Percentiles rank a stretch among this genome's conserved stretches.
Conservation (phyloP, 2,329 filamentous ascomycete genomes). For the Colletotrichum somersetense region DNA sequence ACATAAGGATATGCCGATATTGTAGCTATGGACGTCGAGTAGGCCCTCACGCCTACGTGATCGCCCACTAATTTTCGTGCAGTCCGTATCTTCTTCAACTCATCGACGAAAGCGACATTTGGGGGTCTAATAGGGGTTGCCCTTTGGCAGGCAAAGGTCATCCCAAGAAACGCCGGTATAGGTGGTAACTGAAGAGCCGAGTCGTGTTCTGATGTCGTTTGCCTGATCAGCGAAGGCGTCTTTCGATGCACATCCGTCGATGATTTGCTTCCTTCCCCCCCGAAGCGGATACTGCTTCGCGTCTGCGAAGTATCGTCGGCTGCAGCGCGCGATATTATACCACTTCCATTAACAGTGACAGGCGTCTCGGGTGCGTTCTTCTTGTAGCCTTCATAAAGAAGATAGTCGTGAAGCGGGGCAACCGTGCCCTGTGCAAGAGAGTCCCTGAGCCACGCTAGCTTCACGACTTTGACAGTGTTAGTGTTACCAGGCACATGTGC, state of each 20-base stretch:
- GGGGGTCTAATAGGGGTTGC: constrained; percentile 77
- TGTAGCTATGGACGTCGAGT: constrained; percentile 87
- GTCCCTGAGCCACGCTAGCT: constrained; percentile 69
- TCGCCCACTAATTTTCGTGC: constrained; percentile 80
- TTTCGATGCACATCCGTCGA: not conserved
- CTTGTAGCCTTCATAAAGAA: constrained; percentile 66
- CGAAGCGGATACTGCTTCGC: not conserved
- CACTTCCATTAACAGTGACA: constrained; percentile 32
- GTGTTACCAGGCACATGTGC: constrained; percentile 41
- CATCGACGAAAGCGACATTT: constrained; percentile 80
- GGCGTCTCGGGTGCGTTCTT: constrained; percentile 4
- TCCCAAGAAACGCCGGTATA: constrained; percentile 64
- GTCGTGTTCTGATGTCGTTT: constrained; percentile 86
- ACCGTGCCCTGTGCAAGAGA: constrained; percentile 59
- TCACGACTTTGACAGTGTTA: constrained; percentile 64
- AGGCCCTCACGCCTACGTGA: constrained; percentile 84
- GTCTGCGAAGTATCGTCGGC: not conserved
- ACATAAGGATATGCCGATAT: constrained; percentile 81
- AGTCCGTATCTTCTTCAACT: constrained; percentile 80
- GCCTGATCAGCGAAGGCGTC: constrained; percentile 65
- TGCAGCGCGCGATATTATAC: constrained; percentile 44
- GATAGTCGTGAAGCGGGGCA: constrained; percentile 63
- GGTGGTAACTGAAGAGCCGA: constrained; percentile 67
- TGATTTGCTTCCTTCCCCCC: not conserved
- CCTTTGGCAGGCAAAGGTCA: constrained; percentile 84